phyloP scores from a whole-genome alignment of 164 flowering plant species.

The Umbellularia californica region DNA sequence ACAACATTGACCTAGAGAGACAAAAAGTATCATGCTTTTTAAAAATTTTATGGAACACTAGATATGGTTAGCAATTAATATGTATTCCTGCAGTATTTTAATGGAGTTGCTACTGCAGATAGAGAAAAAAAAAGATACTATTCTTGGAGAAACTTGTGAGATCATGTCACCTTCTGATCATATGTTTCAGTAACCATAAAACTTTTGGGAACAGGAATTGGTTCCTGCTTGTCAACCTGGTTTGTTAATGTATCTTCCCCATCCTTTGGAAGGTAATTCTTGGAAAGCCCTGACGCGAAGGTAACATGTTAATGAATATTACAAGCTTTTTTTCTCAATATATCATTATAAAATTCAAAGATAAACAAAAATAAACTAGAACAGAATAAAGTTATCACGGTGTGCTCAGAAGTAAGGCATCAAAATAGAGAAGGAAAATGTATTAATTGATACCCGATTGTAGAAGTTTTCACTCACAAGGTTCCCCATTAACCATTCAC shows the following conservation, averaged over 20 bases:
- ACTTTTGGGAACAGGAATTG: constrained; percentile 37
- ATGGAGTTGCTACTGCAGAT: not conserved
- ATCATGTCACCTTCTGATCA: constrained; percentile 63
- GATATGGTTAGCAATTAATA: not conserved
- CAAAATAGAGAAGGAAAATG: not conserved
- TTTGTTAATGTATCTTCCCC: constrained; percentile 22
- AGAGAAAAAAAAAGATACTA: not conserved
- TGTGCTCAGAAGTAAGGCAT: not conserved
- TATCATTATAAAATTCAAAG: not conserved
- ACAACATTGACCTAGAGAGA: constrained; percentile 60
- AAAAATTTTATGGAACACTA: not conserved
- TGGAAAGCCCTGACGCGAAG: constrained; percentile 19
- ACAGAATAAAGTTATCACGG: not conserved
- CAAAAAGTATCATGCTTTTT: not conserved
- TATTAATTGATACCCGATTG: not conserved
- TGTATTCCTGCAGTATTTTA: not conserved
- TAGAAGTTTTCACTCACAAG: not conserved
- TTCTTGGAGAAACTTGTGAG: constrained; percentile 1
- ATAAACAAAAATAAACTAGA: not conserved
- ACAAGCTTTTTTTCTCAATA: not conserved
- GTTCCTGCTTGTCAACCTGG: constrained; percentile 33
- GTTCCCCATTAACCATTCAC: not conserved
- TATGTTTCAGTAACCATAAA: constrained; percentile 50
- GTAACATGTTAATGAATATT: not conserved
- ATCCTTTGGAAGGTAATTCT: constrained; percentile 24